Base-by-base conservation (phyloP, 495 filamentous ascomycete species). In the Xylaria intraflava region DNA sequence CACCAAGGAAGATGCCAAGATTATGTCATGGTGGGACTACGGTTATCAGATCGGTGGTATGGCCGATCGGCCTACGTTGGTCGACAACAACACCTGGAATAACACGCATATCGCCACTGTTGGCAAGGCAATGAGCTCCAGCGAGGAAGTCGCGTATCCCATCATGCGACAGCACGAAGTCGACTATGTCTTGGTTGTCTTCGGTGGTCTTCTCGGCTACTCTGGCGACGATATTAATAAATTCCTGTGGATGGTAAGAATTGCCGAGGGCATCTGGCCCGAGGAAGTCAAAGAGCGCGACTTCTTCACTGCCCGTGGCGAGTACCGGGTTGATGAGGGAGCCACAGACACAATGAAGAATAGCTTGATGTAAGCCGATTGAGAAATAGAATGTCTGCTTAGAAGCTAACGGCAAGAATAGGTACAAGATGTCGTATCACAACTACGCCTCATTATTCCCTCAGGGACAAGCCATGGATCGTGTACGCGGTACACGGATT, bases 341-440 rank as follows among this genome's bases (percentile, higher is more conserved):
- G 94, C 94, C 35, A 95, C 92, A n/a, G 88, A 92, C 16, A 87
- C 92, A 27, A 99, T 99, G 94, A 90, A 86, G 76, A 95, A 99
- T 80, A 95, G 89, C 68, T 81, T 99, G 77, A 96, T 99, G 90
- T 94, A 82, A 76, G 88, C 71, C 19, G n/a, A 42, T 9, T n/a
- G 16, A 6, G 7, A 8, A 4, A 16, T 23, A 26, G 3, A 3
- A 9, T 12, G 5, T 29, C n/a, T n/a, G 31, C 16, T 11, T 23
- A 16, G 14, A 20, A 62, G 44, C 72, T 83, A 60, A 55, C 41
- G 16, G 80, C 68, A 56, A 11, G 24, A 31, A 56, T 59, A 95
- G 90, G 90, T 99, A 99, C 81, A 99, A 99, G 81, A 96, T 99
- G 94, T 96, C 90, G 31, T 99, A 97, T 80, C 87, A 96, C 83